Conservation (phyloP, 306 rosid species). For the Geum urbanum region DNA sequence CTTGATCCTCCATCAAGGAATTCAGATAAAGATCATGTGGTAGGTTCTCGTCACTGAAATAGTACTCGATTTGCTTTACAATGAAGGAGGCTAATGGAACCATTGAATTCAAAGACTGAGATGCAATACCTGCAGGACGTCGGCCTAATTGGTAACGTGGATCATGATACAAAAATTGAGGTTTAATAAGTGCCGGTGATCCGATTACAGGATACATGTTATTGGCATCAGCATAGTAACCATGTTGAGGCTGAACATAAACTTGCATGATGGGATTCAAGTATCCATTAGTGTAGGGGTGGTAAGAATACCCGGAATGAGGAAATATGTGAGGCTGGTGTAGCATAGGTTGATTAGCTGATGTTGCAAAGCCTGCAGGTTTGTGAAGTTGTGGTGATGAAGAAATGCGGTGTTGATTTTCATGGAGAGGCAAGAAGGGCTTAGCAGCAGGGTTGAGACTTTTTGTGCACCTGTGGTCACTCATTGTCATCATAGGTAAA, state of each 20-base stretch:
- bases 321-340: background rate
- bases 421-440: background rate
- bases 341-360: background rate
- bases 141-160: background rate
- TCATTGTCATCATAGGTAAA: background rate
- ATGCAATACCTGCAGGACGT: background rate
- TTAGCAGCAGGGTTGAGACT: constrained; percentile 1
- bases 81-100: background rate
- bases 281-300: background rate
- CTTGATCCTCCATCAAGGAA: background rate
- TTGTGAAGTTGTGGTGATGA: background rate
- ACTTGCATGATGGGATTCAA: background rate
- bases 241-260: background rate
- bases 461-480: background rate
- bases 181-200: background rate
- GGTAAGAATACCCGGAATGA: background rate
- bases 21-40: background rate
- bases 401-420: background rate
- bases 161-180: background rate
- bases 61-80: background rate
- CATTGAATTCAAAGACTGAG: background rate
- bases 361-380: background rate
- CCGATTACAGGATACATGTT: background rate
- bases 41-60: background rate
- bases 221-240: background rate